phyloP scores from a whole-genome alignment of 73 alveolate species.

The Paramecium primaurelia region DNA sequence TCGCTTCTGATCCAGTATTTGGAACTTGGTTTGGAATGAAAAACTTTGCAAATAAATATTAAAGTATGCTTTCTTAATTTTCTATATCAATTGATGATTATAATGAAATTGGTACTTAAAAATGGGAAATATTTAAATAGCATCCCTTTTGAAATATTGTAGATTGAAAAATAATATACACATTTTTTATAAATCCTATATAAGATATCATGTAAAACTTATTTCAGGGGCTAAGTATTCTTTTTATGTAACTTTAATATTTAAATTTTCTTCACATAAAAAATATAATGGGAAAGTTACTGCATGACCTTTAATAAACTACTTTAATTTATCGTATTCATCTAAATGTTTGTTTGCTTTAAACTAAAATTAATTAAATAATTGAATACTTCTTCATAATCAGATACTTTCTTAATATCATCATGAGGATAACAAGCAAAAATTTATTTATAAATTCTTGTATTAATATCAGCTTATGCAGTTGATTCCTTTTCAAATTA shows the following conservation, averaged over 20 bases:
- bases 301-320: conserved; percentile 48
- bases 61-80: not conserved
- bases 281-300: conserved; percentile 75
- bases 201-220: conserved; percentile 46
- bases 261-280: conserved; percentile 63
- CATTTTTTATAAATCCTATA: not conserved
- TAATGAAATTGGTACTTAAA: not conserved
- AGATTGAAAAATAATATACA: not conserved
- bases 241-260: conserved; percentile 41
- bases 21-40: conserved; percentile 47
- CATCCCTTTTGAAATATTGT: conserved; percentile 26
- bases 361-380: not conserved
- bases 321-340: not conserved
- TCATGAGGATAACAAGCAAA: conserved; percentile 92
- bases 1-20: not conserved
- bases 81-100: not conserved
- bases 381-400: not conserved
- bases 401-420: not conserved
- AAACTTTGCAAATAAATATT: not conserved
- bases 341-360: not conserved
- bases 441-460: conserved; percentile 75
- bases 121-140: conserved; percentile 30
- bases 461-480: conserved; percentile 71
- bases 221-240: conserved; percentile 50
- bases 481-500: conserved; percentile 56